Base-by-base conservation (phyloP, 108 stramenopile genomes). In the Cyclotella baltica region DNA sequence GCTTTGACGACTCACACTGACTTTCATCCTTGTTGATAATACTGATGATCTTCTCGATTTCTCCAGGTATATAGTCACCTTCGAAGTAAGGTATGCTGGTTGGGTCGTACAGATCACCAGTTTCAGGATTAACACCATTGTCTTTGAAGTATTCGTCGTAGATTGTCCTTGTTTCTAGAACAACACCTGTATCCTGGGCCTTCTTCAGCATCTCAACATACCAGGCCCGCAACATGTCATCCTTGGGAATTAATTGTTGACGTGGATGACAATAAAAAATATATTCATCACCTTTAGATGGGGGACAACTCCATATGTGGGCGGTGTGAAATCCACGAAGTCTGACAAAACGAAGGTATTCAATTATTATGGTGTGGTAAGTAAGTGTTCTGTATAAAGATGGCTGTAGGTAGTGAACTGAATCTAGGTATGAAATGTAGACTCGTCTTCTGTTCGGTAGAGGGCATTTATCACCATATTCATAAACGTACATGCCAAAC, bases 271-370 rank as follows among this genome's bases (percentile, higher is more conserved):
- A 83, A 77, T 95, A 83, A 64, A 97, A 93, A 55, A 99, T 97
- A 78, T 98, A 98, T 59, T 97, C 98, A 73, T 99, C 98, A 13
- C 97, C 98, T 58, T 95, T 94, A 18, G 91, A 78, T 10, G 97
- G 98, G 23, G 98, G 98, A 59, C 98, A 99, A 66, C 96, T 96
- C 98, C 98, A 99, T 47, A 99, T 98, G 71, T 97, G 96, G 20
- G 97, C 97, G 3, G 96, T 98, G 78, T 96, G 96, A 75, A 98
- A 98, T 31, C 98, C 98, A 6, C 97, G 87, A n/a, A 73, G 67
- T 78, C 93, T 97, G 28, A 94, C 96, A 68, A 96, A 94, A n/a
- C 92, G 88, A 19, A 99, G 88, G 73, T 98, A 98, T 59, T 95
- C 91, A 34, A 90, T 71, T 23, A 99, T 83, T 27, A 99, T 83